A percentile compares a stretch with the other conserved stretches of the same genome.
Conservation (phyloP, 2,329 filamentous ascomycete genomes). For the Colletotrichum abscissum region DNA sequence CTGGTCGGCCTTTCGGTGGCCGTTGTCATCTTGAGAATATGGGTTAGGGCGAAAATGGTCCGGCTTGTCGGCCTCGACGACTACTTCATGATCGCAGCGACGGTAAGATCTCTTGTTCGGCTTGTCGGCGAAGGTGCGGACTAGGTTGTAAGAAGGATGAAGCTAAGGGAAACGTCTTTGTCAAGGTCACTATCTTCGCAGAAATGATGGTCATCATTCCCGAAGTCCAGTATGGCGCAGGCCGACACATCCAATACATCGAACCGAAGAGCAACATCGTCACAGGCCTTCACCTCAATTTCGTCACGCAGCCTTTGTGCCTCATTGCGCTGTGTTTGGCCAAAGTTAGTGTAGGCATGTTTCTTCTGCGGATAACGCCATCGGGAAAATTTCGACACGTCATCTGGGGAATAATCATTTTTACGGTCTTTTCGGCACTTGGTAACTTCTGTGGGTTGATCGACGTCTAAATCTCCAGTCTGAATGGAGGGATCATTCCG, state of each 20-base stretch:
- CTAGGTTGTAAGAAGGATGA: background rate
- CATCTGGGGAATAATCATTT: conserved; percentile 40
- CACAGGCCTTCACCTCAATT: conserved; percentile 44
- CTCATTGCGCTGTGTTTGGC: conserved; percentile 42
- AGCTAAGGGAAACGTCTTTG: background rate
- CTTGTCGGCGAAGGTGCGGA: background rate
- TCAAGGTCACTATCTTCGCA: conserved; percentile 38
- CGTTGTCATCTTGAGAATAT: conserved; percentile 40
- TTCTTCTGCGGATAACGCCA: conserved; percentile 42
- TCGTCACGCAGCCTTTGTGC: conserved; percentile 44
- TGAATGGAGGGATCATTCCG: too few species aligned
- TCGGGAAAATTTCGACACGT: conserved; percentile 35
- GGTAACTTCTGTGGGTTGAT: conserved; percentile 38
- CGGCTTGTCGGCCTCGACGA: conserved; percentile 42
- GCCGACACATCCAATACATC: conserved; percentile 43
- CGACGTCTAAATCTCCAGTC: too few species aligned
- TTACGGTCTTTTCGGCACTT: conserved; percentile 40
- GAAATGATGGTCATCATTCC: conserved; percentile 44
- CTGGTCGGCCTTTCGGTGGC: conserved; percentile 40
- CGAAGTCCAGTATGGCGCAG: conserved; percentile 41
- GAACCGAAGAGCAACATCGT: conserved; percentile 37
- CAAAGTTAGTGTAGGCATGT: conserved; percentile 45
- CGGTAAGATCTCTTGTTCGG: conserved; percentile 36
- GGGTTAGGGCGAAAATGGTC: conserved; percentile 42
- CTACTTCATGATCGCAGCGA: conserved; percentile 42